Evolutionary conservation across 106 monocot species (phyloP).

Genomic region (Gastrodia elata): DNA sequence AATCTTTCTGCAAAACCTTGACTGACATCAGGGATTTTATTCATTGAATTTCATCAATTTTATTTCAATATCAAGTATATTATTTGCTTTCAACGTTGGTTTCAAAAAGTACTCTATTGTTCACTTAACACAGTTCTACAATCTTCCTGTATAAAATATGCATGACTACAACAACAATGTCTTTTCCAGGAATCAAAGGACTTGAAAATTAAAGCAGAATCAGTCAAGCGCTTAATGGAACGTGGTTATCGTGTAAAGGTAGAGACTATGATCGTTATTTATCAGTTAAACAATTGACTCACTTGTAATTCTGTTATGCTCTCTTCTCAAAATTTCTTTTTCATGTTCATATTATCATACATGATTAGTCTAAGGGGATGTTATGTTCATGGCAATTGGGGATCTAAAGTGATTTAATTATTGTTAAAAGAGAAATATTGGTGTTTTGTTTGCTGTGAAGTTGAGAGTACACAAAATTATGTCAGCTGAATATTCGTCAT

Average conservation of each 20-base stretch:
- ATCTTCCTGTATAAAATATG: neutral
- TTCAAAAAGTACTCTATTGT: neutral
- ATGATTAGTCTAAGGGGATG: neutral
- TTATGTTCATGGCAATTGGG: no score
- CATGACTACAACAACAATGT: constrained; percentile 2
- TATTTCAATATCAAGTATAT: neutral
- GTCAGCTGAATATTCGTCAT: no score
- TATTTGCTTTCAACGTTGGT: neutral
- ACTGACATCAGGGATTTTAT: neutral
- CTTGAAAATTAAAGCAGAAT: constrained; percentile 80
- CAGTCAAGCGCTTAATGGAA: constrained; percentile 67
- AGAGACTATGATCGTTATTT: neutral
- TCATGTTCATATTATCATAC: neutral
- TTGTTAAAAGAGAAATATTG: no score
- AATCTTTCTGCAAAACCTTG: neutral
- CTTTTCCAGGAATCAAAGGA: constrained; percentile 73
- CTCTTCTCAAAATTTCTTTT: neutral
- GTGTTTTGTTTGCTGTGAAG: no score
- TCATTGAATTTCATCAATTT: neutral
- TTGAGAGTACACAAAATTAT: no score
- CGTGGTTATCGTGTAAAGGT: constrained; percentile 96
- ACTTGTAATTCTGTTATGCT: neutral
- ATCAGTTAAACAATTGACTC: neutral
- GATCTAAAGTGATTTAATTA: no score
- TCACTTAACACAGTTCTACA: neutral